A percentile compares a stretch with the other conserved stretches of the same genome.
phyloP scores from a whole-genome alignment of 495 filamentous ascomycete species.

The Venustampulla echinocandica region DNA sequence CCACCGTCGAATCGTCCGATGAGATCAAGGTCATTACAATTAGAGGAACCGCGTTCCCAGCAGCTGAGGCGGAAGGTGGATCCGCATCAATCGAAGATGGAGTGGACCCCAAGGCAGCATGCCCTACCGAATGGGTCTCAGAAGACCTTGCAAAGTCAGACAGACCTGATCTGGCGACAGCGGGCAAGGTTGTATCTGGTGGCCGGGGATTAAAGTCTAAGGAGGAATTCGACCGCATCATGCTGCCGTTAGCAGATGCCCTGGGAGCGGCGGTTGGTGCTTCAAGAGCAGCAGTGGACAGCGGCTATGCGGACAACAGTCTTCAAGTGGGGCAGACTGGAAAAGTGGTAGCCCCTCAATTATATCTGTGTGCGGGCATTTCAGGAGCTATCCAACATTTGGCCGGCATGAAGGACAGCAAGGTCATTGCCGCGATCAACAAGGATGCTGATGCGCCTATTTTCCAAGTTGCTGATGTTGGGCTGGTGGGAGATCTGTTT shows the following conservation, averaged over 20 bases:
- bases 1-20: conserved; percentile 90
- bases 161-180: conserved; percentile 88
- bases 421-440: conserved; percentile 98
- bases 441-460: conserved; percentile 96
- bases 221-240: conserved; percentile 88
- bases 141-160: conserved; percentile 90
- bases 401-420: conserved; percentile 99
- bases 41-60: conserved; percentile 79
- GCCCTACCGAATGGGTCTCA: conserved; percentile 77
- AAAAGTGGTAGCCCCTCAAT: conserved; percentile 93
- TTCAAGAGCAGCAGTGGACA: conserved; percentile 90
- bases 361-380: conserved; percentile 93
- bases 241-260: conserved; percentile 83
- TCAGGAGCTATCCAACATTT: conserved; percentile 96
- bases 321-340: conserved; percentile 96
- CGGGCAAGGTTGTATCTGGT: conserved; percentile 82
- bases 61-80: conserved; percentile 43
- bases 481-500: conserved; percentile 90
- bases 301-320: conserved; percentile 98
- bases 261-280: conserved; percentile 91
- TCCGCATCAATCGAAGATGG: conserved; percentile 55
- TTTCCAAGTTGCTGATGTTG: conserved; percentile 96
- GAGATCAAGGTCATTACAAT: conserved; percentile 83
- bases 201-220: conserved; percentile 94
- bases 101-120: conserved; percentile 62